A percentile compares a stretch with the other conserved stretches of the same genome.
Conservation (phyloP, 306 rosid genomes). For the Sesbania bispinosa region DNA sequence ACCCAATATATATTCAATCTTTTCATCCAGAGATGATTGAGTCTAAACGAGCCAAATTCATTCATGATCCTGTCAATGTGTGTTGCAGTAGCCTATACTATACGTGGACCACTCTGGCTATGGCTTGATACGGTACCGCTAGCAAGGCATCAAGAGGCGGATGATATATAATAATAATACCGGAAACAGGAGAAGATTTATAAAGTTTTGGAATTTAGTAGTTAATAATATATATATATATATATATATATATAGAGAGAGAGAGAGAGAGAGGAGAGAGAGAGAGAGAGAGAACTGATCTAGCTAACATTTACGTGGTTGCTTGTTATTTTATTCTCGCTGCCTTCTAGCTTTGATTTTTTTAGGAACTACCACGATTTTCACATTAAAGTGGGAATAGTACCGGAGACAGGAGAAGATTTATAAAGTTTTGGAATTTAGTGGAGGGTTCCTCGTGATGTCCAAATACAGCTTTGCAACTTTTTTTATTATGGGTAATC, state of each 20-base stretch:
- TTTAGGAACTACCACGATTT: not conserved
- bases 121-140: conserved; percentile 65
- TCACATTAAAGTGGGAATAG: not conserved
- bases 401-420: not conserved
- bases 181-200: too few species aligned
- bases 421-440: not conserved
- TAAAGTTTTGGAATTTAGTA: too few species aligned
- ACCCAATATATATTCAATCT: not conserved
- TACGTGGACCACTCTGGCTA: conserved; percentile 35
- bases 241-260: too few species aligned
- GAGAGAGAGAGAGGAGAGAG: too few species aligned
- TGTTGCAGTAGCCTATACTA: not conserved
- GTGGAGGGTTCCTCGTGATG: not conserved
- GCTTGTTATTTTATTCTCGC: conserved; percentile 13
- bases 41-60: not conserved
- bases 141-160: conserved; percentile 69
- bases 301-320: conserved; percentile 41
- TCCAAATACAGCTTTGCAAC: not conserved
- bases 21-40: not conserved
- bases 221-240: too few species aligned
- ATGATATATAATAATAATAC: too few species aligned
- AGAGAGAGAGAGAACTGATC: too few species aligned
- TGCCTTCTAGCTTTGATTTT: not conserved
- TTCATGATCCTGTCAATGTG: not conserved
- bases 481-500: too few species aligned